Base-by-base conservation (phyloP, 257 asterid genomes). In the Solanum rostratum region DNA sequence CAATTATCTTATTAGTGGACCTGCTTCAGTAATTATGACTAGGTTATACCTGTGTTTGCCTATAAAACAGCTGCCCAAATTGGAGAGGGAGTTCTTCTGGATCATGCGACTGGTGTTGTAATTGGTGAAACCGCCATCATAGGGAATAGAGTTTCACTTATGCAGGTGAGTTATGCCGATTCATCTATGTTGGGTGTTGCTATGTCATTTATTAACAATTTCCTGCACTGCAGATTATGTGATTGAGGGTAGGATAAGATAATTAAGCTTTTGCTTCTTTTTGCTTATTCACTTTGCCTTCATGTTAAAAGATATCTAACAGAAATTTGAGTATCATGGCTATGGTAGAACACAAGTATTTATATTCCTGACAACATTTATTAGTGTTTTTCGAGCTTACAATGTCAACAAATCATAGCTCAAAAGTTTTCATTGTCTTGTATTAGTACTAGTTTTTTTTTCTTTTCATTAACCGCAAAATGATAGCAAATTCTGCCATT, bases 41-140 rank as follows among this genome's bases (percentile, higher is more conserved):
- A 27, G 24, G 82, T 46, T 74, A 76, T 76, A 49, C 81, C 60
- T 49, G 24, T 76, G 24, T 76, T 76, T 84, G 49, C 62, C 65
- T 30, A 66, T 57, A 46, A 52, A 83, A 24, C 88, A 84, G 91
- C 91, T 79, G 92, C 92, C 50, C 83, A 87, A 84, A 81, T 90
- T 73, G 92, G 92, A 74, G 90, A 86, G 63, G 92, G 92, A 37
- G 87, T 90, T 60, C 88, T 90, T 12, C 82, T 90, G 83, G 91
- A 90, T 85, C 92, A 90, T 84, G 92, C 90, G 0, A 90, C 91
- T 9, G 92, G 92, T 14, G 70, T 88, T 82, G 92, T 90, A 29
- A 88, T 90, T 84, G 92, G 92, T 18, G 92, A 90, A 86, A 90
- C 92, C 3, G 88, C 92, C 6, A 86, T 90, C 7, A 53, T 90